Evolutionary conservation across 2,329 filamentous ascomycete genomes (phyloP).

Genomic region (Alternaria hordeiaustralica): DNA sequence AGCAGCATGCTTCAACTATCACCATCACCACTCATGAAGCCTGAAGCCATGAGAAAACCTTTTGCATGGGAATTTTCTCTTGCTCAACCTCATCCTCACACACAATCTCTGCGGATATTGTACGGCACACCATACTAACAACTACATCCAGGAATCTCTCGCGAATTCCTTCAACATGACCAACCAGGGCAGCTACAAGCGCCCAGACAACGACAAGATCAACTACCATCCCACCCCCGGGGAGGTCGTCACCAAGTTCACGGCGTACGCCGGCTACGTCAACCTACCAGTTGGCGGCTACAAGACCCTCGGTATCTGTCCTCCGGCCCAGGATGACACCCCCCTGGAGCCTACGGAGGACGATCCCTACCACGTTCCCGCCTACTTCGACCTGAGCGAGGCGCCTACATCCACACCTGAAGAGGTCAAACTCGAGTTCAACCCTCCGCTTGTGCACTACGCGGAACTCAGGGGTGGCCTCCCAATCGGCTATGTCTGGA

Average conservation of each 20-base stretch:
- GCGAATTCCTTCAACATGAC: neutral
- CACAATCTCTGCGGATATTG: neutral
- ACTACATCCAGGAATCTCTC: neutral
- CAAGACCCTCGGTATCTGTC: neutral
- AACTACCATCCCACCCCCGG: neutral
- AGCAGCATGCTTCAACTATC: neutral
- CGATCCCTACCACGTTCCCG: conserved; percentile 1
- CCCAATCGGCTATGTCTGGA: conserved; percentile 4
- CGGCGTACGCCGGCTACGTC: neutral
- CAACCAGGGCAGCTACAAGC: neutral
- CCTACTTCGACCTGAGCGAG: neutral
- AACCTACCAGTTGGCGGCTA: neutral
- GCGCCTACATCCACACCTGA: neutral
- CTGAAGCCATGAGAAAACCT: neutral
- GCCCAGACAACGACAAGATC: neutral
- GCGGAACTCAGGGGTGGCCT: conserved; percentile 1
- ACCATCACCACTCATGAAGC: neutral
- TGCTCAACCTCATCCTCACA: neutral
- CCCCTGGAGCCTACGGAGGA: neutral
- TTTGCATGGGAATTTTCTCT: neutral
- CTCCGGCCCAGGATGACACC: neutral
- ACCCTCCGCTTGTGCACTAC: conserved; percentile 2
- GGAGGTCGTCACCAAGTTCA: neutral
- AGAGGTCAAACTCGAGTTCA: conserved; percentile 4
- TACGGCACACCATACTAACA: neutral